A percentile compares a stretch with the other conserved stretches of the same genome.
phyloP scores from a whole-genome alignment of 139 green algal genomes.

The Tetradesmus obliquus region DNA sequence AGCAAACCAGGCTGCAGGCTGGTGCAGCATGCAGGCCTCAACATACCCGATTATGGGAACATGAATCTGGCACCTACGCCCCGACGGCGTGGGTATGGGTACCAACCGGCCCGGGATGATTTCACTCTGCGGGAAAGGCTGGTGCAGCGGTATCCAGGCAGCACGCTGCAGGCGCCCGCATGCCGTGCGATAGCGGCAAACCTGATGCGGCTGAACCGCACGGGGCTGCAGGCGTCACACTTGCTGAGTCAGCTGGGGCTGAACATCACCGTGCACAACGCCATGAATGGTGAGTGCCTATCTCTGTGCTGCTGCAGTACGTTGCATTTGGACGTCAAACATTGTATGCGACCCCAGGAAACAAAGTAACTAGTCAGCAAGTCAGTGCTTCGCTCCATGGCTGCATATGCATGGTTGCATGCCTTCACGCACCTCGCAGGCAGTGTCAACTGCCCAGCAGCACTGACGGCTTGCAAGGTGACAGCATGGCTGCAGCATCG shows the following conservation, averaged over 20 bases:
- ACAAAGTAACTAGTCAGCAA: too few relatives aligned
- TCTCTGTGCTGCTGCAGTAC: too few relatives aligned
- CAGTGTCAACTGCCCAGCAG: too few relatives aligned
- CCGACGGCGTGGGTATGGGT: too few relatives aligned
- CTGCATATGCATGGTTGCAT: too few relatives aligned
- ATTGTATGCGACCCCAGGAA: too few relatives aligned
- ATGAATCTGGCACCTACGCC: too few relatives aligned
- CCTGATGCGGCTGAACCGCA: background rate
- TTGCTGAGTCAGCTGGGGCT: background rate
- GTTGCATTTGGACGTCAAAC: too few relatives aligned
- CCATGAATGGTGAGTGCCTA: background rate
- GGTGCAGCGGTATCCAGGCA: background rate
- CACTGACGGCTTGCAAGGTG: too few relatives aligned
- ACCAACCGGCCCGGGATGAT: background rate
- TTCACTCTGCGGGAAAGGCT: background rate
- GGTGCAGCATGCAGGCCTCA: background rate
- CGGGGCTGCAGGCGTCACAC: background rate
- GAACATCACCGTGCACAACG: background rate
- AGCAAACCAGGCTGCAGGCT: background rate
- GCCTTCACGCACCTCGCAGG: too few relatives aligned
- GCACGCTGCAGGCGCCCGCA: background rate
- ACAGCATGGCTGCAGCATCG: too few relatives aligned
- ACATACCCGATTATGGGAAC: background rate
- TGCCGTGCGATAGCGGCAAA: slow-evolving; percentile 6
- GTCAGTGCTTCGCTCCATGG: too few relatives aligned